A percentile compares a stretch with the other conserved stretches of the same genome.
phyloP scores from a whole-genome alignment of 345 rosid species.

The Syzygium grande region DNA sequence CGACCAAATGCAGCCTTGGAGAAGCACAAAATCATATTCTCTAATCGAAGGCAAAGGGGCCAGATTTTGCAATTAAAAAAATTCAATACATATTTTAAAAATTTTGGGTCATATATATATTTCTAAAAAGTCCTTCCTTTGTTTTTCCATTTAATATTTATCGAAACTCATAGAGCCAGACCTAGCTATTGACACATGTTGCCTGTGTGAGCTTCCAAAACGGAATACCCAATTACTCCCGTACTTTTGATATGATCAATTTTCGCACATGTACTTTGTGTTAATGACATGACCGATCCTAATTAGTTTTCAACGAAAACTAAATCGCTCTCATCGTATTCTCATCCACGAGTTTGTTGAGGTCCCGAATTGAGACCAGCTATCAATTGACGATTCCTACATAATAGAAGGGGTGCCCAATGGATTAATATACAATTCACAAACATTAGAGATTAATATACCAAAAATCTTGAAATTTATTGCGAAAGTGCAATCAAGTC shows the following conservation, averaged over 20 bases:
- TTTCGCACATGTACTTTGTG: neutral
- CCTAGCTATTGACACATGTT: accelerated
- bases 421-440: too few species aligned
- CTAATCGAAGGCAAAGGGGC: too few species aligned
- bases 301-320: neutral
- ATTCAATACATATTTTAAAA: too few species aligned
- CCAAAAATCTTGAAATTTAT: too few species aligned
- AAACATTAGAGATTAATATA: too few species aligned
- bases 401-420: neutral
- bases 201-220: neutral
- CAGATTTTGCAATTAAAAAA: too few species aligned
- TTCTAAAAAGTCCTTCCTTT: neutral
- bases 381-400: neutral
- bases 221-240: neutral
- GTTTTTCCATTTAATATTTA: neutral
- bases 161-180: neutral
- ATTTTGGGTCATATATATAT: too few species aligned
- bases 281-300: neutral
- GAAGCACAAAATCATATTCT: too few species aligned
- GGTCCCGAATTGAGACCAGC: neutral
- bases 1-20: too few species aligned
- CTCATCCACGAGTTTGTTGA: neutral
- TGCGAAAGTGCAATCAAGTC: too few species aligned
- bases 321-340: neutral
- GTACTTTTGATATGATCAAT: neutral